A percentile compares a stretch with the other conserved stretches of the same genome.
Evolutionary conservation across 352 stramenopile genomes (phyloP).

Genomic region (Phytophthora pistaciae): DNA sequence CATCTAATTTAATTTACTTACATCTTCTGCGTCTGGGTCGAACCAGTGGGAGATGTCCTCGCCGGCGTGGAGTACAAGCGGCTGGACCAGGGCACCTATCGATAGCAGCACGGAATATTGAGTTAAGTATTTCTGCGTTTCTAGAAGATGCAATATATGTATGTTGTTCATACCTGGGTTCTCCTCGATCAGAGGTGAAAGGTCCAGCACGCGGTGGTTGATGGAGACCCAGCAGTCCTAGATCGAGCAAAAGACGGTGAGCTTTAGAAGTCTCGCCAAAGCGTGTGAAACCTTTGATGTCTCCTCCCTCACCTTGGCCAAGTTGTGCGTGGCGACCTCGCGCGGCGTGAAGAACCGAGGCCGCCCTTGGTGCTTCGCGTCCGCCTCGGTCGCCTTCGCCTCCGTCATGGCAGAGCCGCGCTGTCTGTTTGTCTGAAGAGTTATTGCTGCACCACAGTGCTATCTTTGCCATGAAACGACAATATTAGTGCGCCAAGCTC

Average conservation of each 20-base stretch:
- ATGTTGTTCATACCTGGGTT: constrained; percentile 50
- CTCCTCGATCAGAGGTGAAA: constrained; percentile 79
- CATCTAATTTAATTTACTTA: constrained; percentile 24
- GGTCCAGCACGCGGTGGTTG: constrained; percentile 82
- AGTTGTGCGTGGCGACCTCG: constrained; percentile 89
- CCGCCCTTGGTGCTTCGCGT: constrained; percentile 19
- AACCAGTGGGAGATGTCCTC: constrained; percentile 95
- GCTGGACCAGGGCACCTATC: constrained; percentile 77
- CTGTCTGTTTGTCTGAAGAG: background rate
- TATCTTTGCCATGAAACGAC: constrained; percentile 18
- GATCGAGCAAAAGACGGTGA: background rate
- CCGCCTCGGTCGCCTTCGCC: constrained; percentile 4
- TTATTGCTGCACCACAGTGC: background rate
- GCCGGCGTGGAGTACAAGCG: constrained; percentile 85
- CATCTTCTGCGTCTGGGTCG: constrained; percentile 71
- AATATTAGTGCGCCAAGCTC: background rate
- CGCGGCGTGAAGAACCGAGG: constrained; percentile 74
- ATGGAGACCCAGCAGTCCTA: constrained; percentile 86
- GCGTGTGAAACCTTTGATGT: background rate
- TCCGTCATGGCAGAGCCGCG: constrained; percentile 15
- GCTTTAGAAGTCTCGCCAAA: background rate
- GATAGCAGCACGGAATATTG: background rate
- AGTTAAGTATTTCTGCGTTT: constrained; percentile 4
- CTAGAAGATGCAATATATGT: background rate
- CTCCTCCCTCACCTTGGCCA: constrained; percentile 53